A percentile compares a stretch with the other conserved stretches of the same genome.
phyloP scores from a whole-genome alignment of 1,284 basidiomycete species.

The Tilletia indica region DNA sequence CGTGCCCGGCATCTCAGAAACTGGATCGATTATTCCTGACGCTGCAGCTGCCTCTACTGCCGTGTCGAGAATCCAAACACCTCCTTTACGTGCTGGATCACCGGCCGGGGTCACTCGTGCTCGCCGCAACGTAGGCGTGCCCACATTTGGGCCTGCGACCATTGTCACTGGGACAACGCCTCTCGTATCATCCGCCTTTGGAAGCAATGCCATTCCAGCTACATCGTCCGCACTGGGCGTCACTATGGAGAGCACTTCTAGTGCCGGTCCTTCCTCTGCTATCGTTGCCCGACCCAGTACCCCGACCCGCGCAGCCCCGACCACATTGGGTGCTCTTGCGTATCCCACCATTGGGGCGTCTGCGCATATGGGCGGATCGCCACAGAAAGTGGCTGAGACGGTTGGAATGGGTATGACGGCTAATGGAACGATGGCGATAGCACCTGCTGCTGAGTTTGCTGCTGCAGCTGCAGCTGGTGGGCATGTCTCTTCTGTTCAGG shows the following conservation, averaged over 20 bases:
- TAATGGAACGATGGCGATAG: constrained; percentile 2
- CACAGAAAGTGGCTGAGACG: constrained; percentile 10
- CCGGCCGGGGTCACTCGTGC: background rate
- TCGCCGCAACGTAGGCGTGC: constrained; percentile 2
- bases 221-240: no score
- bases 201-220: no score
- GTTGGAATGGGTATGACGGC: constrained; percentile 12
- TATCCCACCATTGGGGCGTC: constrained; percentile 1
- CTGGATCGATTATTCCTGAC: no score
- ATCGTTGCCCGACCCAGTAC: background rate
- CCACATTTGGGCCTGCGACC: background rate
- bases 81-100: constrained; percentile 1
- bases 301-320: no score
- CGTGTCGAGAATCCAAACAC: background rate
- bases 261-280: background rate
- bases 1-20: no score
- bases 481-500: constrained; percentile 5
- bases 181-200: no score
- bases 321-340: background rate
- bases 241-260: background rate
- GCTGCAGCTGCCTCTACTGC: no score
- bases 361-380: constrained; percentile 16
- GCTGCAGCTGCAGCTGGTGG: constrained; percentile 10
- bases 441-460: constrained; percentile 14
- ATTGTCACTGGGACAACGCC: background rate